Base-by-base conservation (phyloP, 2,329 filamentous ascomycete genomes). In the Elsinoe ampelina region DNA sequence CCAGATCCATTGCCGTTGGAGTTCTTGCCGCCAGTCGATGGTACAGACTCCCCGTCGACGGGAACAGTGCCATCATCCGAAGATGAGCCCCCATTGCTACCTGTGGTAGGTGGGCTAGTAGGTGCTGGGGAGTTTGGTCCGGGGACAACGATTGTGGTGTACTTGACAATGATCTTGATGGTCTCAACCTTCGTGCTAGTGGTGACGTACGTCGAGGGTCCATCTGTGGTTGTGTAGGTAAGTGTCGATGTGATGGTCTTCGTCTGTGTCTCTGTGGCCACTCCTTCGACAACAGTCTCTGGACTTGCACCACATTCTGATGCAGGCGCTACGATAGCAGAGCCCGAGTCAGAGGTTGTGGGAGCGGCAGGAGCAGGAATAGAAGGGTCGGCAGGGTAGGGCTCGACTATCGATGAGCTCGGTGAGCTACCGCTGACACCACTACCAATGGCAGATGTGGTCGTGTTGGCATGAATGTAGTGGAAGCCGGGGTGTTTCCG, bases 121-220 rank as follows among this genome's bases (percentile, higher is more conserved):
- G 39, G 38, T 8, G 54, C 38, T n/a, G 41, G 38, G 20, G 54
- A 45, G 38, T 47, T 30, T 8, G 15, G 32, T 10, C 30, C 54
- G 30, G 54, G 39, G 6, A 56, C 54, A 43, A 47, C 47, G n/a
- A 56, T 26, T 20, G 54, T 56, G 13, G 19, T 35, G 41, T 56
- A 56, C 42, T 56, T 32, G 30, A 56, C 39, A 19, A 56, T 56
- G 54, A 56, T 42, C 54, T 56, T 45, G 41, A 56, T 42, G 30
- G 47, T 15, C 39, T 56, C 54, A 17, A 56, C 38, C 13, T 19
- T 38, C 5, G 54, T 56, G 26, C 20, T 56, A 1, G 41, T 56
- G 13, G 38, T 47, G 5, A 47, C 54, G 22, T 45, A 42, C 12
- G 54, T 39, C 12, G 32, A 38, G 13, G 54, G 38, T 10, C 54